phyloP scores from a whole-genome alignment of 2,329 filamentous ascomycete species.

The Paecilomyces niveus region DNA sequence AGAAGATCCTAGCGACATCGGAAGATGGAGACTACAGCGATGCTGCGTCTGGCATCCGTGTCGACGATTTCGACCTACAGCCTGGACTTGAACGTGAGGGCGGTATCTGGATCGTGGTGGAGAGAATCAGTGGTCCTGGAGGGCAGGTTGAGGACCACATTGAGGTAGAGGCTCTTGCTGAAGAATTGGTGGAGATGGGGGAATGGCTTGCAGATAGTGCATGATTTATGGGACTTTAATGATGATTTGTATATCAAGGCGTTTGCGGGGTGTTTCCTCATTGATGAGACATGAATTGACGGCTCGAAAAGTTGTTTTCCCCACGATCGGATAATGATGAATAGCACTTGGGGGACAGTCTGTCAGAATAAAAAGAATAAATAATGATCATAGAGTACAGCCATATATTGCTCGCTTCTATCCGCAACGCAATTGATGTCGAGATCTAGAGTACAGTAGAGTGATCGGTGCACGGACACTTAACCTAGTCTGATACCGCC shows the following conservation, averaged over 20 bases:
- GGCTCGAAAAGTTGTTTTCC: background rate
- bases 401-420: background rate
- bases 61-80: conserved; percentile 66
- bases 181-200: conserved; percentile 37
- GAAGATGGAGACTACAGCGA: conserved; percentile 72
- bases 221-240: background rate
- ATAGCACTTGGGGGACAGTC: background rate
- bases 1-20: conserved; percentile 57
- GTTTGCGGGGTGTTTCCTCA: background rate
- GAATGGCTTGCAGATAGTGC: conserved; percentile 32
- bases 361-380: background rate
- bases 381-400: background rate
- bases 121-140: conserved; percentile 60
- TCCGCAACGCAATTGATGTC: too few species aligned
- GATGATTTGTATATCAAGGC: background rate
- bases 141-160: conserved; percentile 43
- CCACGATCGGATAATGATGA: background rate
- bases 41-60: conserved; percentile 57
- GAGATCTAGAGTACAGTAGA: too few species aligned
- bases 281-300: background rate
- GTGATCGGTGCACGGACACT: background rate
- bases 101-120: conserved; percentile 73
- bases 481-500: background rate
- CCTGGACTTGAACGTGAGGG: conserved; percentile 51
- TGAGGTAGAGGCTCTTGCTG: conserved; percentile 36